Evolutionary conservation across 768 basidiomycete genomes (phyloP), one percentile per base, ranked within the genome.

Genomic region (Boletales sp.): DNA sequence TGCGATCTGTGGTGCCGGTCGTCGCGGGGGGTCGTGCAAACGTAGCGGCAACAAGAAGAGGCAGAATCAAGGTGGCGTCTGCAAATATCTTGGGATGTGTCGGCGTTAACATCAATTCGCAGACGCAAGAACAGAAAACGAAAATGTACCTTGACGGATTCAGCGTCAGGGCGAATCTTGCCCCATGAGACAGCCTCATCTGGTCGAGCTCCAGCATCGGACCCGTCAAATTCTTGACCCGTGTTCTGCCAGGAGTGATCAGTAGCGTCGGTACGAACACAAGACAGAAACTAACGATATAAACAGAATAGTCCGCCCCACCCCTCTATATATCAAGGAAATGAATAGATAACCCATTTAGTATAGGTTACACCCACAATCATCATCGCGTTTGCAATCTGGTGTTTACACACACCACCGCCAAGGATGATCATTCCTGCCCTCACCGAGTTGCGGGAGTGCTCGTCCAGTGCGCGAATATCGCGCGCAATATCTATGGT

Each of bases 401-500:
- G 97, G 65, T 99, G 97, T 67, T 99, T 99, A 74, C 94, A 98
- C 9, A 99, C 94, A 1, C 97, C 97, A 3, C 97, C 97, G 8
- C 97, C 97, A 12, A 98, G 82, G 46, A 99, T 84, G 58, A 99
- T 92, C 94, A 98, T 98, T 2, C 97, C 97, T n/a, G 97, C 97
- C 70, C 92, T 94, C 48, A 81, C 84, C 31, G 94, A 88, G 54
- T 81, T 84, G 47, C 97, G 79, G 10, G 89, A 83, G 14, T 90
- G 72, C 67, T 98, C 94, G 70, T 99, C 98, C 32, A 99, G 73
- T 34, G 80, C 75, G 18, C 94, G 84, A 48, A 99, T 97, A 65
- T 99, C 97, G 56, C 83, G 80, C 11, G 98, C 94, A 54, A 99
- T 97, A 64, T 99, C 97, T 52, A 99, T 73, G 18, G 89, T 73